These are phyloP conservation scores for Globisporangium radiosum DNA, from an alignment of 352 stramenopile species.

Conservation along the genomic window DNA sequence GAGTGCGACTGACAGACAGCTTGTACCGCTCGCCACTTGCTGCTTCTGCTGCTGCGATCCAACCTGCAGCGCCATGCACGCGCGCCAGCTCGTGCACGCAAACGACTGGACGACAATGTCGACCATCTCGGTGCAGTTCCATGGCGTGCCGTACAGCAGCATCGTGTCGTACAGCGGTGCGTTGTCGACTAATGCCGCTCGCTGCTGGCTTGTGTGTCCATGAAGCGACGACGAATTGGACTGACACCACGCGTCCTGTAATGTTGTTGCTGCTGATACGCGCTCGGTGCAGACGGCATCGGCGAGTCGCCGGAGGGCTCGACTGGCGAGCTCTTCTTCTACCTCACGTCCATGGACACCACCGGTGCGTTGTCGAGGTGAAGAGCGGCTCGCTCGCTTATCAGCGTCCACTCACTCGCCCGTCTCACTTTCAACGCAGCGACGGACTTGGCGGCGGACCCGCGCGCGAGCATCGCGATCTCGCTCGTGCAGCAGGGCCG, in stretches of 20 bases:
- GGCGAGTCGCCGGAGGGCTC: conserved; percentile 37
- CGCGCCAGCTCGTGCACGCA: conserved; percentile 53
- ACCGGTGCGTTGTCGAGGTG: conserved; percentile 16
- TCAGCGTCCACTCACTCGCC: background rate
- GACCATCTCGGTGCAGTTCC: conserved; percentile 52
- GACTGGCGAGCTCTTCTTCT: conserved; percentile 67
- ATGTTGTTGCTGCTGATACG: too few species aligned
- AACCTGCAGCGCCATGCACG: conserved; percentile 29
- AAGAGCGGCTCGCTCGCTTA: background rate
- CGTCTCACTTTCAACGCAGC: conserved; percentile 12
- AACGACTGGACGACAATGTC: conserved; percentile 64
- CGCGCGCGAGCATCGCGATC: conserved; percentile 50
- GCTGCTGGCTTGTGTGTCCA: background rate
- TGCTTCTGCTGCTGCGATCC: background rate
- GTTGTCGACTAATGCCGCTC: background rate
- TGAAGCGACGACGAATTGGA: background rate
- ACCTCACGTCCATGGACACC: conserved; percentile 48
- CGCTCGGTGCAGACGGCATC: conserved; percentile 34
- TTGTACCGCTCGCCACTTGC: too few species aligned
- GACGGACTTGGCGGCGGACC: conserved; percentile 41
- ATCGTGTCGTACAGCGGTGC: conserved; percentile 67
- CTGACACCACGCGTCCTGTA: too few species aligned
- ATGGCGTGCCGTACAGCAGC: conserved; percentile 44
- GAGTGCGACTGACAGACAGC: too few species aligned
- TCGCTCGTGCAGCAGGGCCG: conserved; percentile 44